phyloP scores from a whole-genome alignment of 108 stramenopile genomes.

The Cylindrotheca closterium region DNA sequence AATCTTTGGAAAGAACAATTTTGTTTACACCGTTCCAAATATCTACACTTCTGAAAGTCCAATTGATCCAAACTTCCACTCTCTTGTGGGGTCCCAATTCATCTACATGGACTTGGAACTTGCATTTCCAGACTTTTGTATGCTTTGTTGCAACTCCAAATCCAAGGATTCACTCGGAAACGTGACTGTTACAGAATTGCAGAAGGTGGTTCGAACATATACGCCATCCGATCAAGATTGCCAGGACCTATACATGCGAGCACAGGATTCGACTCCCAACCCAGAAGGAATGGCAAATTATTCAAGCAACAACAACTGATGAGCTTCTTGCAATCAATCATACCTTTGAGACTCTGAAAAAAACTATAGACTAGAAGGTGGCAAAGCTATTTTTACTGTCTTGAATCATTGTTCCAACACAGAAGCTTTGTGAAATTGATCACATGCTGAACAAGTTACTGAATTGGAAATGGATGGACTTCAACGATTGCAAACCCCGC shows the following conservation, averaged over 20 bases:
- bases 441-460: not conserved
- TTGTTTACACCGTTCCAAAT: not conserved
- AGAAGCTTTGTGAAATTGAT: not conserved
- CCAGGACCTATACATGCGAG: not conserved
- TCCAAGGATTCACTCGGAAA: not conserved
- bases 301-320: not conserved
- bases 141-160: not conserved
- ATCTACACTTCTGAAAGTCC: not conserved
- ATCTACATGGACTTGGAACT: not conserved
- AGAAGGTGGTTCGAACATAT: not conserved
- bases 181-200: not conserved
- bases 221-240: not conserved
- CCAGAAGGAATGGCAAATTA: not conserved
- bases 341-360: not conserved
- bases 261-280: not conserved
- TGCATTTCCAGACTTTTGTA: not conserved
- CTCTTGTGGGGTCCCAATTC: not conserved
- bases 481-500: not conserved
- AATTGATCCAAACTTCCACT: not conserved
- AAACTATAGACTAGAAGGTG: not conserved
- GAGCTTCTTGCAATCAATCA: not conserved
- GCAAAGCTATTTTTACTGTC: not conserved
- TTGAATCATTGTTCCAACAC: not conserved
- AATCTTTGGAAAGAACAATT: not conserved
- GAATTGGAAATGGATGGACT: not conserved